Conservation (phyloP, 2,329 filamentous ascomycete genomes). For the Verticillium longisporum region DNA sequence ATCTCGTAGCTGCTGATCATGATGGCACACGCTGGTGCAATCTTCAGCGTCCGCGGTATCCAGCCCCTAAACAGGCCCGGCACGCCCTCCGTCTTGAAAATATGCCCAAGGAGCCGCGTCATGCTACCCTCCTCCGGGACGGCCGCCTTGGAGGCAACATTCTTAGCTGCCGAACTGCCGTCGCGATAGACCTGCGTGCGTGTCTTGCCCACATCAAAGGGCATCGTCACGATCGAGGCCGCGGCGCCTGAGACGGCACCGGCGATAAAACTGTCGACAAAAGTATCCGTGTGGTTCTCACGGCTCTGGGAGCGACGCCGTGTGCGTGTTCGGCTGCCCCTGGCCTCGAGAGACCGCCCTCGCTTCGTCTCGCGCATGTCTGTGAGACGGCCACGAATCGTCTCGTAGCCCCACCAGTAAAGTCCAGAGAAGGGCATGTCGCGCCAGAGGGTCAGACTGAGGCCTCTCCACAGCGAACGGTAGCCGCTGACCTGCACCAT, state of each 20-base stretch:
- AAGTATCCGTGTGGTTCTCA: conserved; percentile 69
- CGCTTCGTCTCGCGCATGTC: conserved; percentile 54
- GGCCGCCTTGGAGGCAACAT: conserved; percentile 25
- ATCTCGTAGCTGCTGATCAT: conserved; percentile 99
- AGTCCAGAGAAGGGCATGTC: conserved; percentile 96
- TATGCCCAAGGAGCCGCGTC: conserved; percentile 79
- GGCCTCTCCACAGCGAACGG: conserved; percentile 78
- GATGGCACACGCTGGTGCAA: conserved; percentile 93
- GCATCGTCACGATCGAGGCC: conserved; percentile 83
- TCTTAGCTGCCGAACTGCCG: conserved; percentile 22
- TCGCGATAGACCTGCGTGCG: conserved; percentile 79
- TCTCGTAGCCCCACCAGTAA: conserved; percentile 98
- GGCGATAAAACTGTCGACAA: conserved; percentile 82
- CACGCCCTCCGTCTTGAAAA: conserved; percentile 78
- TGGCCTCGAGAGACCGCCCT: conserved; percentile 31
- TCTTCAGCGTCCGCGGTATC: conserved; percentile 86
- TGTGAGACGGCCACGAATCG: conserved; percentile 63
- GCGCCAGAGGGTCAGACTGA: conserved; percentile 88
- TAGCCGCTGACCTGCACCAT: conserved; percentile 78
- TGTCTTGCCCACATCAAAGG: conserved; percentile 97
- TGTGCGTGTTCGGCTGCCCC: conserved; percentile 30
- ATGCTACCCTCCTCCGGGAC: conserved; percentile 71
- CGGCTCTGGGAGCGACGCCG: conserved; percentile 53
- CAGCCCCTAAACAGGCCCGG: conserved; percentile 83
- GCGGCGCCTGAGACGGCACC: conserved; percentile 78